phyloP scores from a whole-genome alignment of 2,329 filamentous ascomycete species.

The Claviceps africana region DNA sequence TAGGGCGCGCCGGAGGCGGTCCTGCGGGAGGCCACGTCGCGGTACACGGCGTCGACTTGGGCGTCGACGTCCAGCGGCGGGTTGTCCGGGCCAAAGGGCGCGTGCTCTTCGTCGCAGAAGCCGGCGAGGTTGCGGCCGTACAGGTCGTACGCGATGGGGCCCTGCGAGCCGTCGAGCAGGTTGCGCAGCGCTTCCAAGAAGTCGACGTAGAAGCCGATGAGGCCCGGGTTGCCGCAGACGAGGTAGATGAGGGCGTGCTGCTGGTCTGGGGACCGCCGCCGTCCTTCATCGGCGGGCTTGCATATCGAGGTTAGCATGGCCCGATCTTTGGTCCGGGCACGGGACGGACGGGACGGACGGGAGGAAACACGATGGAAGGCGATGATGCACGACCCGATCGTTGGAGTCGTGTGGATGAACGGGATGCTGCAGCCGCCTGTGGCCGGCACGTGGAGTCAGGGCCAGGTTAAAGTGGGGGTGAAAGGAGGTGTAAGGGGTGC shows the following conservation, averaged over 20 bases:
- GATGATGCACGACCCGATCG: too few relatives aligned
- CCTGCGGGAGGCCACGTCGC: conserved; percentile 17
- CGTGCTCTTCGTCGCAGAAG: conserved; percentile 40
- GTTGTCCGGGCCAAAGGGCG: conserved; percentile 25
- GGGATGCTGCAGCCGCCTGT: too few relatives aligned
- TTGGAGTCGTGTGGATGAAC: too few relatives aligned
- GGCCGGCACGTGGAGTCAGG: too few relatives aligned
- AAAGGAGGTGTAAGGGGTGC: too few relatives aligned
- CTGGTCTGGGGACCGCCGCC: conserved; percentile 5
- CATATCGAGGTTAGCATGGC: conserved; percentile 15
- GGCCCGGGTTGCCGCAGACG: conserved; percentile 63
- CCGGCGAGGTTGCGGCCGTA: conserved; percentile 45
- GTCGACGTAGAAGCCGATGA: conserved; percentile 57
- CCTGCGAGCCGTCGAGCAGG: conserved; percentile 32
- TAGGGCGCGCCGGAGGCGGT: conserved; percentile 24
- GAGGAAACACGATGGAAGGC: too few relatives aligned
- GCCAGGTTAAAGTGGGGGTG: too few relatives aligned
- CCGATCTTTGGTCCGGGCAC: too few relatives aligned
- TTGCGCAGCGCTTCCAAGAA: conserved; percentile 48
- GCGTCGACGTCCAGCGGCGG: conserved; percentile 38
- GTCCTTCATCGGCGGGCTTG: conserved; percentile 15
- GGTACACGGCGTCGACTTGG: conserved; percentile 34
- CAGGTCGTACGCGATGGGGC: conserved; percentile 34
- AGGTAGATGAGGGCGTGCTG: conserved; percentile 48
- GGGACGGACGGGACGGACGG: too few relatives aligned